Conservation (phyloP, 306 rosid species). For the Gynostemma pentaphyllum region DNA sequence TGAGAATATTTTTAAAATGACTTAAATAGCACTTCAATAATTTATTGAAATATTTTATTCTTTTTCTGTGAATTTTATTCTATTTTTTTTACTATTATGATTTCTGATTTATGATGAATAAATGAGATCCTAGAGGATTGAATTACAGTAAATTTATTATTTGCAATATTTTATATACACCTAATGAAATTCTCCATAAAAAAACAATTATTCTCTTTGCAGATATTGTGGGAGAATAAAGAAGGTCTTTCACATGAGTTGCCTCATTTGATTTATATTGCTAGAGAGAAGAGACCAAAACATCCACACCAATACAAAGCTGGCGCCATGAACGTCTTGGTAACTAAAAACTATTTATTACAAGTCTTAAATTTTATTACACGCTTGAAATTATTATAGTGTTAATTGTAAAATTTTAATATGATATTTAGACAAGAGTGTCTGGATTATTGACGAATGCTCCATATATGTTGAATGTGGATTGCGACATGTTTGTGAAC, state of each 20-base stretch:
- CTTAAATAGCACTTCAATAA: no score
- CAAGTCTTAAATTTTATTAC: background rate
- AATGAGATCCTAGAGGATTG: no score
- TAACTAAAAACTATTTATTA: background rate
- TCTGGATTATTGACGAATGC: conserved; percentile 70
- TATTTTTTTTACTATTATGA: no score
- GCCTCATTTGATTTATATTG: conserved; percentile 44
- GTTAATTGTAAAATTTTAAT: background rate
- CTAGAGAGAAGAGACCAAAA: conserved; percentile 44
- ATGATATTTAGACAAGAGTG: conserved; percentile 37
- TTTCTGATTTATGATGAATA: no score
- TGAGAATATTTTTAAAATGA: no score
- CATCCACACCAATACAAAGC: conserved; percentile 61
- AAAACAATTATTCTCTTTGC: background rate
- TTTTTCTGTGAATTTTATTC: no score
- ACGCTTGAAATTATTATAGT: background rate
- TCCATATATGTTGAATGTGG: conserved; percentile 52
- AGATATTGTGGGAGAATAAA: conserved; percentile 55
- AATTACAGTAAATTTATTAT: no score
- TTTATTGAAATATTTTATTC: no score
- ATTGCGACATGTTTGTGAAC: conserved; percentile 67
- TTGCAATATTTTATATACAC: no score
- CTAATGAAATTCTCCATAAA: no score
- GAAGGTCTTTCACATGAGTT: conserved; percentile 15
- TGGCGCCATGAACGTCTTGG: conserved; percentile 74